Evolutionary conservation across 306 rosid genomes (phyloP).

Genomic region (Luffa acutangula): DNA sequence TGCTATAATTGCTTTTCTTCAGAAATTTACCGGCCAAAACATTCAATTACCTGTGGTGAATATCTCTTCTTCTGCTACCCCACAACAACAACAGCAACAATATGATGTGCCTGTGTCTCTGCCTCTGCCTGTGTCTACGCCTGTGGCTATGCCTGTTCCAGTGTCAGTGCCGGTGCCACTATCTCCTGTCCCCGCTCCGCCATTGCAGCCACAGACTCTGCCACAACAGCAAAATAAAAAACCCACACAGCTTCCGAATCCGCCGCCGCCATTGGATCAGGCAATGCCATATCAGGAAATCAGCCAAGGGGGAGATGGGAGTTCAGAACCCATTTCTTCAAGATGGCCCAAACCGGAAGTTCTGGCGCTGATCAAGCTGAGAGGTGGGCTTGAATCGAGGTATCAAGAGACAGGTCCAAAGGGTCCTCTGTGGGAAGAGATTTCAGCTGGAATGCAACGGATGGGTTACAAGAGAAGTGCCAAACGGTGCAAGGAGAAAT

Average conservation of each 20-base stretch:
- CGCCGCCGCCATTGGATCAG: conserved; percentile 19
- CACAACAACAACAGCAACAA: conserved; percentile 4
- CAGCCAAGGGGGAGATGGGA: conserved; percentile 6
- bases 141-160: conserved; percentile 4
- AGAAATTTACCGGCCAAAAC: conserved; percentile 34
- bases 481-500: conserved; percentile 90
- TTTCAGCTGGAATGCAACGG: conserved; percentile 21
- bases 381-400: conserved; percentile 29
- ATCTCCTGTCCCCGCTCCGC: background rate
- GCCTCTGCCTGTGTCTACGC: background rate
- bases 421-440: conserved; percentile 45
- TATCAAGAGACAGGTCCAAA: conserved; percentile 36
- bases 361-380: conserved; percentile 24
- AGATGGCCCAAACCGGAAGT: conserved; percentile 45
- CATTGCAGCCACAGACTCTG: background rate
- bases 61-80: background rate
- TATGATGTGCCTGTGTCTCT: background rate
- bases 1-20: conserved; percentile 33
- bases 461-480: conserved; percentile 64
- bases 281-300: background rate
- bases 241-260: background rate
- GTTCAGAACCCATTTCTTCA: conserved; percentile 16
- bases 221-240: background rate
- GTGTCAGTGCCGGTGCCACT: conserved; percentile 9
- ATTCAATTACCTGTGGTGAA: conserved; percentile 17